A percentile compares a stretch with the other conserved stretches of the same genome.
Conservation (phyloP, 2,329 filamentous ascomycete species). For the Fusarium humuli region DNA sequence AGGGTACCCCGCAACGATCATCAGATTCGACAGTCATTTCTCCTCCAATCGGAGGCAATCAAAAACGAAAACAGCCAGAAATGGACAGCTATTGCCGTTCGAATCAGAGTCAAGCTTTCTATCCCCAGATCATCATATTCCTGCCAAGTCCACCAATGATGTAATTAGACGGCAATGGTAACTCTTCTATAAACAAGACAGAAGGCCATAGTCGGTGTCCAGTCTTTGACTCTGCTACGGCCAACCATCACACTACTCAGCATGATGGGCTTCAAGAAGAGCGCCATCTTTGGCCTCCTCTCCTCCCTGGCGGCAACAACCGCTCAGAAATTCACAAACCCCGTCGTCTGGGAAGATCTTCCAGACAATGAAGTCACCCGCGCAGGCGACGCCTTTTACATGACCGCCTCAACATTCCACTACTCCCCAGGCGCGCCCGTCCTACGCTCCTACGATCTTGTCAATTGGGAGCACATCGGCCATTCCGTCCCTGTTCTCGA, state of each 20-base stretch:
- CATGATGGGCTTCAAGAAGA: conserved; percentile 3
- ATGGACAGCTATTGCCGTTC: background rate
- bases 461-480: conserved; percentile 61
- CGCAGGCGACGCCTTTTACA: conserved; percentile 63
- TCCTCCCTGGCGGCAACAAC: background rate
- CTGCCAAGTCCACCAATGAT: conserved; percentile 1
- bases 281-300: conserved; percentile 13
- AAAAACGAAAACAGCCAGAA: background rate
- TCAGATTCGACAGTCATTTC: background rate
- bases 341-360: conserved; percentile 60
- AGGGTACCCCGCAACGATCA: background rate
- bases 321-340: conserved; percentile 15
- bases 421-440: conserved; percentile 68
- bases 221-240: background rate
- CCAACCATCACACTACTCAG: background rate
- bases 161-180: background rate
- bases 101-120: background rate
- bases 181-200: background rate
- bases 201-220: background rate
- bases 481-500: conserved; percentile 53
- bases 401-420: conserved; percentile 66
- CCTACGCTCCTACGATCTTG: conserved; percentile 65
- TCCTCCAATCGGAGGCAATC: background rate
- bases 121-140: background rate
- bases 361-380: conserved; percentile 66